These are phyloP conservation scores for Rhizopus arrhizus DNA, from an alignment of 371 early-diverging fungal species.

Conservation along the genomic window DNA sequence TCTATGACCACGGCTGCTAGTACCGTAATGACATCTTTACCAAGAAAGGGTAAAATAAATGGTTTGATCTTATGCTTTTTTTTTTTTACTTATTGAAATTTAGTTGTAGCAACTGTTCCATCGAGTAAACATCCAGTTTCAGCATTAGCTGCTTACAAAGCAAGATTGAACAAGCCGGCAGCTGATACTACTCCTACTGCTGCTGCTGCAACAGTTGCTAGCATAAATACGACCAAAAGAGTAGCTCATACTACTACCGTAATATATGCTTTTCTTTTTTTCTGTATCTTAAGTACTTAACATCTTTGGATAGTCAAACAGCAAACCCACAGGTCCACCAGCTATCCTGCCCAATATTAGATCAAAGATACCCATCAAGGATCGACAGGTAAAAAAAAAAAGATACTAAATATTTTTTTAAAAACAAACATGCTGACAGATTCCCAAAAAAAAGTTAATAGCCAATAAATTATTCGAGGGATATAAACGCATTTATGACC, in stretches of 20 bases:
- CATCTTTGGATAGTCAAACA: neutral
- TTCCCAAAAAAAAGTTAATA: constrained; percentile 20
- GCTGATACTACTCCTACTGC: neutral
- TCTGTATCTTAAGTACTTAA: neutral
- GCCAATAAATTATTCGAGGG: constrained; percentile 42
- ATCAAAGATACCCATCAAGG: constrained; percentile 36
- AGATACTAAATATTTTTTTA: neutral
- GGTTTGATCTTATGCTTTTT: no score
- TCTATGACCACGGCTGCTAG: constrained; percentile 3
- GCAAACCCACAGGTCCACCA: constrained; percentile 37
- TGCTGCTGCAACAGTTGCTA: neutral
- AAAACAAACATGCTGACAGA: neutral
- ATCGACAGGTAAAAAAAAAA: constrained; percentile 33
- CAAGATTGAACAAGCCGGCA: neutral
- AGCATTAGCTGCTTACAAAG: no score
- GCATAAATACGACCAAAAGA: constrained; percentile 5
- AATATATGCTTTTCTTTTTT: neutral
- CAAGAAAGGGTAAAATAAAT: no score
- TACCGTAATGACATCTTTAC: neutral
- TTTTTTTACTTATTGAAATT: no score
- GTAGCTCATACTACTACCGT: constrained; percentile 18
- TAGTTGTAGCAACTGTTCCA: no score
- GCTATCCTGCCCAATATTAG: constrained; percentile 32
- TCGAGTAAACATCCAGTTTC: no score
- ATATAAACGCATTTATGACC: constrained; percentile 41